Evolutionary conservation across 352 stramenopile genomes (phyloP).

Genomic region (Phytophthora litchii): DNA sequence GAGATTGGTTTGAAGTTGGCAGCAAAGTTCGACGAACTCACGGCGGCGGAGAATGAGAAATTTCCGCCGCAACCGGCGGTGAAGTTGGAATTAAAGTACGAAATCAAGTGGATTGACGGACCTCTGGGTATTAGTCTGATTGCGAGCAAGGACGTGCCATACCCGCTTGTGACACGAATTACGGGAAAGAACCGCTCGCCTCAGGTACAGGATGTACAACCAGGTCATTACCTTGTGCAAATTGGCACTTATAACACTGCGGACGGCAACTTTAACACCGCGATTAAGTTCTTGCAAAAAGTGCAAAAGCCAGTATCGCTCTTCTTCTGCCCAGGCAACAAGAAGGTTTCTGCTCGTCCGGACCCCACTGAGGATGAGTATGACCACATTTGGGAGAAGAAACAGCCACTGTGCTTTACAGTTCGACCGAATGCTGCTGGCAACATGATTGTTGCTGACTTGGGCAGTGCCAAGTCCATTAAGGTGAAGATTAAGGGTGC

Average conservation of each 20-base stretch:
- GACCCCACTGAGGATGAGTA: conserved; percentile 77
- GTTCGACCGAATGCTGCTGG: conserved; percentile 68
- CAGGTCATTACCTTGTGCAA: conserved; percentile 87
- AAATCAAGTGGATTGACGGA: conserved; percentile 88
- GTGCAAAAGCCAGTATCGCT: conserved; percentile 85
- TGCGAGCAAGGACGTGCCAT: conserved; percentile 87
- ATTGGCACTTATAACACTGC: conserved; percentile 86
- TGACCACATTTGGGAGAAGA: conserved; percentile 91
- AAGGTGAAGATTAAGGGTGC: conserved; percentile 81
- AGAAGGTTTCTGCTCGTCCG: conserved; percentile 75
- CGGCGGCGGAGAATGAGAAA: conserved; percentile 72
- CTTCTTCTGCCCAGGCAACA: conserved; percentile 85
- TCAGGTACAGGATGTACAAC: conserved; percentile 87
- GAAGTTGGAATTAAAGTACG: conserved; percentile 85
- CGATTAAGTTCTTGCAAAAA: conserved; percentile 90
- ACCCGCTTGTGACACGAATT: conserved; percentile 86
- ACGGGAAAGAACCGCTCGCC: conserved; percentile 89
- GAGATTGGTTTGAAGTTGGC: conserved; percentile 72
- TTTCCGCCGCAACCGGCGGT: conserved; percentile 64
- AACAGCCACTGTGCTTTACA: conserved; percentile 84
- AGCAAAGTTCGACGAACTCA: conserved; percentile 81
- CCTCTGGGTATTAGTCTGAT: conserved; percentile 88
- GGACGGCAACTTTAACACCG: conserved; percentile 88
- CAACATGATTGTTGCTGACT: conserved; percentile 80
- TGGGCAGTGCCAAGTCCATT: conserved; percentile 86